These are phyloP conservation scores for Orbilia ellipsospora DNA, from an alignment of 2,329 filamentous ascomycete species.

Conservation along the genomic window DNA sequence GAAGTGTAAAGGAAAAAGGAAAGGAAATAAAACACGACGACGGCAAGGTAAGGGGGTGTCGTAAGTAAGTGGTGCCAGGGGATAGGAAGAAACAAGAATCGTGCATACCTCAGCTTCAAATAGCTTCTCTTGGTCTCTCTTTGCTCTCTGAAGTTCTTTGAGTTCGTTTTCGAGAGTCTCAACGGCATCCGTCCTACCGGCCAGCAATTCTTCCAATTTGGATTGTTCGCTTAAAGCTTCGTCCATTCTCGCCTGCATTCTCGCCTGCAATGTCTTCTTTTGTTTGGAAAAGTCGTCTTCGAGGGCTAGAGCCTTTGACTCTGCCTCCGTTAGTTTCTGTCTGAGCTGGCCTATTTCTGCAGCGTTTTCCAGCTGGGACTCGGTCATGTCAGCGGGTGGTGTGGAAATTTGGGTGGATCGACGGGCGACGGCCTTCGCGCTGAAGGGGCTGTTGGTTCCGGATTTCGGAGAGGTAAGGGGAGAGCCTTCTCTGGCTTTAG, in stretches of 20 bases:
- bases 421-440: constrained; percentile 58
- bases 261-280: constrained; percentile 74
- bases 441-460: constrained; percentile 57
- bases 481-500: constrained; percentile 25
- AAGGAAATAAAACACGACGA: constrained; percentile 9
- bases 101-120: constrained; percentile 90
- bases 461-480: constrained; percentile 53
- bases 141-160: constrained; percentile 82
- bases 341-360: constrained; percentile 58
- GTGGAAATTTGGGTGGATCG: constrained; percentile 54
- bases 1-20: constrained; percentile 1
- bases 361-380: constrained; percentile 58
- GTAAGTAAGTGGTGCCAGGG: neutral
- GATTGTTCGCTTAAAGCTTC: constrained; percentile 84
- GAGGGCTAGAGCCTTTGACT: constrained; percentile 77
- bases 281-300: constrained; percentile 85
- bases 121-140: constrained; percentile 89
- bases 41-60: no score
- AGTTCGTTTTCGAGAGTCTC: constrained; percentile 86
- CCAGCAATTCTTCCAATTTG: constrained; percentile 85
- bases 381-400: constrained; percentile 48
- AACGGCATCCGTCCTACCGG: constrained; percentile 85
- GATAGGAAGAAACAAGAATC: constrained; percentile 5
- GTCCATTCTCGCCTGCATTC: constrained; percentile 81
- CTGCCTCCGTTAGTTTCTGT: constrained; percentile 56